Percentiles rank a stretch among this genome's conserved stretches.
Conservation (phyloP, 371 early-diverging fungal genomes). For the Lichtheimia corymbifera region DNA sequence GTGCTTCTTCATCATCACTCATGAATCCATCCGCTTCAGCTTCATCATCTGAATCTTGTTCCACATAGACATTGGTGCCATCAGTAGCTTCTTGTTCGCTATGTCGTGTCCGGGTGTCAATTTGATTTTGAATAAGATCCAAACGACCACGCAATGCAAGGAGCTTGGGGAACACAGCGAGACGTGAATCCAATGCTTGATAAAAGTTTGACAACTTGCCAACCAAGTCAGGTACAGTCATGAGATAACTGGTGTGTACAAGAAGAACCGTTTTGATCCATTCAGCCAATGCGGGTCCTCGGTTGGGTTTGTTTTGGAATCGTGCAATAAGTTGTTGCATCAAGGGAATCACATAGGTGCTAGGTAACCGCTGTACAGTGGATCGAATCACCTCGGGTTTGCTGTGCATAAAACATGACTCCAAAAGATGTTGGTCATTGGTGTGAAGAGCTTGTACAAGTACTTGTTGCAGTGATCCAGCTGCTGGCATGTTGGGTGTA, state of each 20-base stretch:
- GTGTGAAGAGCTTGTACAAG: conserved; percentile 81
- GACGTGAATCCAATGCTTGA: conserved; percentile 68
- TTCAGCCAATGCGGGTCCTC: conserved; percentile 62
- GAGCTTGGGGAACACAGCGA: conserved; percentile 62
- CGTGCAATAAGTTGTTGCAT: conserved; percentile 61
- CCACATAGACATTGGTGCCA: conserved; percentile 50
- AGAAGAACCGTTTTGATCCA: conserved; percentile 78
- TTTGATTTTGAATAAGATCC: conserved; percentile 75
- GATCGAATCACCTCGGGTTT: conserved; percentile 66
- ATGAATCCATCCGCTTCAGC: conserved; percentile 28
- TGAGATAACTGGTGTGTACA: conserved; percentile 72
- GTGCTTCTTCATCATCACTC: conserved; percentile 11
- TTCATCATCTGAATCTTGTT: conserved; percentile 60
- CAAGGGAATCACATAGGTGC: conserved; percentile 74
- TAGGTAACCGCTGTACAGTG: conserved; percentile 71
- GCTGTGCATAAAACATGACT: conserved; percentile 62
- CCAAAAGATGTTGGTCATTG: conserved; percentile 65
- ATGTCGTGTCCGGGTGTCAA: conserved; percentile 56
- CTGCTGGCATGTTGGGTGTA: conserved; percentile 32
- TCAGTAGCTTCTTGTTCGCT: conserved; percentile 26
- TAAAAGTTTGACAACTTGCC: conserved; percentile 69
- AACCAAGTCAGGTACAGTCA: conserved; percentile 70
- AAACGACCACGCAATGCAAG: conserved; percentile 74
- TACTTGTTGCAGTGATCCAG: conserved; percentile 69
- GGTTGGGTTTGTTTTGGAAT: conserved; percentile 70